Base-by-base conservation (phyloP, 768 basidiomycete species). In the Botryobasidium botryosum region DNA sequence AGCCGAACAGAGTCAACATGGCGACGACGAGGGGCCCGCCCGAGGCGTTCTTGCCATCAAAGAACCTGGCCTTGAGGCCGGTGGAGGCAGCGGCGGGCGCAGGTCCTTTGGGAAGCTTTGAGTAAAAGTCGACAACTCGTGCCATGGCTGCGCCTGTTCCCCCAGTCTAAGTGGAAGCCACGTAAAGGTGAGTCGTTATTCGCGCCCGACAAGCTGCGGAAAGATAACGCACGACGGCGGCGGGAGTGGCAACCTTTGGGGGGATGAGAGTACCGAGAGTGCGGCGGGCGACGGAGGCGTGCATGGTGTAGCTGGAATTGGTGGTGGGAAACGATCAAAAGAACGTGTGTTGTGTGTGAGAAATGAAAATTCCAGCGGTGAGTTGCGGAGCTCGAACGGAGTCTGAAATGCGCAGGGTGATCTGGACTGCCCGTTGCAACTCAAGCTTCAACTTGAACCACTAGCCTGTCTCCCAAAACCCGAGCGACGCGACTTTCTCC, bases 81-180 rank as follows among this genome's bases (percentile, higher is more conserved):
- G 58, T 63, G 44, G 64, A 64, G 43, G 69, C 65, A 17, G 75
- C 65, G 31, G 68, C 58, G 15, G 83, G 68, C 28, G 76, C 72
- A 32, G 74, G 67, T 37, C 91, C 91, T 62, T 96, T 96, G 52
- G 90, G 92, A 40, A 97, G 74, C 64, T 87, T 91, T 49, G 84
- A 88, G 70, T 97, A 97, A 65, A 94, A 96, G 53, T 86, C 77
- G 51, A 94, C 87, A 58, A 96, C 79, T 26, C 77, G 77, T 47
- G 71, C 68, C 43, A 92, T 80, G 50, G 83, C 76, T 35, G 74
- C 75, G 35, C 86, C 85, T 44, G 81, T 74, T 45, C 79, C 82
- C 43, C 83, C 75, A 23, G 62, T 62, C 87, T 90, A 55, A 38
- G 40, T 29, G 17, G 18, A 5, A 20, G 27, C 37, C 40, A 21